Evolutionary conservation across 2,329 filamentous ascomycete species (phyloP).

Genomic region (Diaporthe vaccinii): DNA sequence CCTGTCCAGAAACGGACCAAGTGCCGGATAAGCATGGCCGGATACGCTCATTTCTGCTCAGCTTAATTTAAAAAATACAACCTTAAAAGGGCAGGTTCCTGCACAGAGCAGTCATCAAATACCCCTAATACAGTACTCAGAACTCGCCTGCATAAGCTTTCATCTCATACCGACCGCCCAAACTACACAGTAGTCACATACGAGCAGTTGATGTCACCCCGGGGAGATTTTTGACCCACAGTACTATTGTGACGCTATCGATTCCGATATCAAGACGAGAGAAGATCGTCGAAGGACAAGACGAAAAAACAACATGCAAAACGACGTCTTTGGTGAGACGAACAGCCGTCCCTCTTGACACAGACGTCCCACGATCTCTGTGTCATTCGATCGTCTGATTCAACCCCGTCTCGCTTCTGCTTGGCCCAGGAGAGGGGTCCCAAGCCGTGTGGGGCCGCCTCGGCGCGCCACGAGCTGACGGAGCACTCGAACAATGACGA

Average conservation of each 20-base stretch:
- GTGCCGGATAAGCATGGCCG: not conserved
- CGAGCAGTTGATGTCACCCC: not conserved
- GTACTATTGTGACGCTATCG: slow-evolving; percentile 20
- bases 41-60: not conserved
- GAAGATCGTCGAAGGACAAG: not conserved
- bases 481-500: not conserved
- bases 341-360: not conserved
- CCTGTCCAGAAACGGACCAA: not conserved
- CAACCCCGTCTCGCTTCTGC: not conserved
- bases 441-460: slow-evolving; percentile 18
- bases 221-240: not conserved
- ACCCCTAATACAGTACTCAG: not conserved
- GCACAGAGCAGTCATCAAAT: not conserved
- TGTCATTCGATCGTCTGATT: not conserved
- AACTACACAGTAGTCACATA: not conserved
- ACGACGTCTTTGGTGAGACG: not conserved
- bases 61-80: not conserved
- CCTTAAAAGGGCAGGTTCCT: not conserved
- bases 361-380: slow-evolving; percentile 4
- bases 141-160: slow-evolving; percentile 18
- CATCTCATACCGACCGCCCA: not conserved
- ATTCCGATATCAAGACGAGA: not conserved
- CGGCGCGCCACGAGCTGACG: slow-evolving; percentile 18
- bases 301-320: not conserved
- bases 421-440: too few species aligned